These are phyloP conservation scores for Abortiporus biennis DNA, from an alignment of 1,284 basidiomycete species.

Conservation along the genomic window DNA sequence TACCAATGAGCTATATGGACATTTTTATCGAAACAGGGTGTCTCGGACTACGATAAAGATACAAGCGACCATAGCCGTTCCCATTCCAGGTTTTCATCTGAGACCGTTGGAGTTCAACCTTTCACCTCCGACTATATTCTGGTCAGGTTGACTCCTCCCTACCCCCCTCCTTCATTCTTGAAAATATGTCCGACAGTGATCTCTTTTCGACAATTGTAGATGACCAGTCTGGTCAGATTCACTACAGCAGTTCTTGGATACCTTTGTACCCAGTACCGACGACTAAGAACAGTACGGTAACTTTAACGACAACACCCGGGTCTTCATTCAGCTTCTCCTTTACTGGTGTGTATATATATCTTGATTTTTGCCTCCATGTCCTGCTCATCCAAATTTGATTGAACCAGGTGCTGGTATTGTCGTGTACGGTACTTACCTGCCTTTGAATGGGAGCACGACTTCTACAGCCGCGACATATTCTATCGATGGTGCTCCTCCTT, in stretches of 20 bases:
- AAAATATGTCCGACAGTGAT: too few species aligned
- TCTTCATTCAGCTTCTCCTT: slow-evolving; percentile 4
- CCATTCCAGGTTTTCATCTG: too few species aligned
- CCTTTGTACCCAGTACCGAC: slow-evolving; percentile 1
- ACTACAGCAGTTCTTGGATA: slow-evolving; percentile 4
- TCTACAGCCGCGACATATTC: slow-evolving; percentile 3
- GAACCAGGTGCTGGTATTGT: slow-evolving; percentile 8
- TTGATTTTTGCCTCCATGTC: not conserved
- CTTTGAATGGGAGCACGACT: not conserved
- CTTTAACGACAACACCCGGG: slow-evolving; percentile 1
- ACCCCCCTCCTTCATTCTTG: too few species aligned
- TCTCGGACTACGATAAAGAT: too few species aligned
- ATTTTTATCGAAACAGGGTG: too few species aligned
- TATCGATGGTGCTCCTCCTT: slow-evolving; percentile 4
- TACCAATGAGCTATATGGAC: too few species aligned
- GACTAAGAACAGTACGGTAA: slow-evolving; percentile 5
- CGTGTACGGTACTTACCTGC: slow-evolving; percentile 4
- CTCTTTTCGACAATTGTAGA: too few species aligned
- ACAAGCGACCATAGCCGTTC: too few species aligned
- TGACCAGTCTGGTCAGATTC: too few species aligned
- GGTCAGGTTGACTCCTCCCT: too few species aligned
- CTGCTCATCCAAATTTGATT: not conserved
- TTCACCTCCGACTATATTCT: too few species aligned
- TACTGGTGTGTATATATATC: slow-evolving; percentile 4
- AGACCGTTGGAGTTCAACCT: too few species aligned